Evolutionary conservation across 1,284 basidiomycete species (phyloP), one percentile per base, ranked within the genome.

Genomic region (Tremellales sp.): DNA sequence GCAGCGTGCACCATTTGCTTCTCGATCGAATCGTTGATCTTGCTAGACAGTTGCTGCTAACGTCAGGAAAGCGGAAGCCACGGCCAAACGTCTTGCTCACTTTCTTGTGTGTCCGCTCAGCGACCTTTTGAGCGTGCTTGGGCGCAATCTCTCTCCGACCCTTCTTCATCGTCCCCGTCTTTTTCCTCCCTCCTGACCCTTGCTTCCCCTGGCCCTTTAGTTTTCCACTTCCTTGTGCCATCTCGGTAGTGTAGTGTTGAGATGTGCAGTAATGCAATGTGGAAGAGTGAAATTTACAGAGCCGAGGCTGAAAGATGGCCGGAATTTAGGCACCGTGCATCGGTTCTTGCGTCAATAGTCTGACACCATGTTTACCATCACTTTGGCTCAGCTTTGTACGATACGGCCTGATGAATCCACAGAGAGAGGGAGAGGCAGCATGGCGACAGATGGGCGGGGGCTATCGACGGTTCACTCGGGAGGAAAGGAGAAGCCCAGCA

Each of bases 11-110:
- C 87, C 83, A 90, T 87, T 74, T 92, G 89, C 51, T 81, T 79
- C 73, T 94, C 90, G 62, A 94, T 90, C 26, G 85, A 87, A 68
- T 82, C 83, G 70, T 87, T 89, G 68, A 93, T 91, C 74, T 89
- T 90, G 49, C 87, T 84, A 54, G 85, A 86, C 54, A 94, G 77
- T 61, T 81, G 77, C 90, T 92, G 68, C 11, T 33, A 24, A 6
- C 19, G 24, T 13, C 22, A 24, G 21, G 40, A 43, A 27, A 40
- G 22, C 17, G 12, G 26, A 41, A 27, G 13, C 24, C 24, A 10
- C 13, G 21, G 40, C n/a, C 10, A 5, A 15, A 17, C 15, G 21
- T 15, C 23, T 8, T n/a, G 44, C 65, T 27, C 45, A 71, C 68
- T 59, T 67, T 67, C 51, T 68, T 58, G 19, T 65, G 64, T 11